Conservation (phyloP, 768 basidiomycete genomes). For the Rubroboletus pulcherrimus region DNA sequence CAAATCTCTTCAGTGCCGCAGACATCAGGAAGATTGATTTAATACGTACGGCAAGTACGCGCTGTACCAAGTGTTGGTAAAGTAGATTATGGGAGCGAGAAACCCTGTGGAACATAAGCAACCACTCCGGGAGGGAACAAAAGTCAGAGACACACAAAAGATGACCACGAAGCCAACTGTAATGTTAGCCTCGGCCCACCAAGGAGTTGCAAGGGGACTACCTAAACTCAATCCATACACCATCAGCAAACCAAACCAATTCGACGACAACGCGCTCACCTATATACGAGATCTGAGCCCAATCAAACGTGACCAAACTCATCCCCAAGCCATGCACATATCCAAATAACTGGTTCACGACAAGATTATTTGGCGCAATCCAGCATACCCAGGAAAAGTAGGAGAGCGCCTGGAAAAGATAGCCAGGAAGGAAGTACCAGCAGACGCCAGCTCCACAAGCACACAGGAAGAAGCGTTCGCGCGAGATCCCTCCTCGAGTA, state of each 20-base stretch:
- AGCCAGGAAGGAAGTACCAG: conserved; percentile 68
- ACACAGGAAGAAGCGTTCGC: conserved; percentile 50
- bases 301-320: conserved; percentile 78
- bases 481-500: conserved; percentile 43
- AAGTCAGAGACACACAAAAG: conserved; percentile 46
- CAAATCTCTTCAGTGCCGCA: neutral
- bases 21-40: neutral
- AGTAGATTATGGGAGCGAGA: conserved; percentile 61
- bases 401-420: conserved; percentile 62
- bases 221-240: conserved; percentile 3
- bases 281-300: conserved; percentile 57
- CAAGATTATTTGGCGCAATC: conserved; percentile 69
- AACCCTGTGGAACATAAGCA: conserved; percentile 47
- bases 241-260: neutral
- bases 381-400: conserved; percentile 60
- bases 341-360: conserved; percentile 75
- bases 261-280: conserved; percentile 3
- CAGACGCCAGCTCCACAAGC: conserved; percentile 32
- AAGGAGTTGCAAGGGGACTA: conserved; percentile 69
- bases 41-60: conserved; percentile 50
- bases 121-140: conserved; percentile 48
- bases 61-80: conserved; percentile 61
- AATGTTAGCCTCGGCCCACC: conserved; percentile 80
- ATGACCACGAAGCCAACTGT: conserved; percentile 59
- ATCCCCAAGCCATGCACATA: conserved; percentile 54